These are phyloP conservation scores for Roridomyces roridus DNA, from an alignment of 768 basidiomycete species.

Conservation along the genomic window DNA sequence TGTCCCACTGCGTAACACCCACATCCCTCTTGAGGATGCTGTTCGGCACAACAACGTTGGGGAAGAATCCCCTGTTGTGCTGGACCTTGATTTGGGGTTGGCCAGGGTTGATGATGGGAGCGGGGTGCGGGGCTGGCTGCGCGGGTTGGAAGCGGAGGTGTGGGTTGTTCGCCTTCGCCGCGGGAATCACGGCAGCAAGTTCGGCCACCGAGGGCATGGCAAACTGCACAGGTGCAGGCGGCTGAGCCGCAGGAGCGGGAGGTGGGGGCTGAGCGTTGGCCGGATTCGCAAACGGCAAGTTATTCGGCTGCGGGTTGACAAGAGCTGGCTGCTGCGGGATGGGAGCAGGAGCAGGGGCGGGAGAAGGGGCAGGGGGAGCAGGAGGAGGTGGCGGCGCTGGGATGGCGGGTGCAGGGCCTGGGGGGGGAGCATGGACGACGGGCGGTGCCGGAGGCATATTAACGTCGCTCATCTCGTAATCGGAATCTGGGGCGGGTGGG, in stretches of 20 bases:
- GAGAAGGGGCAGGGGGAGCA: no score
- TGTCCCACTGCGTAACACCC: background rate
- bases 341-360: no score
- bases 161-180: background rate
- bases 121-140: background rate
- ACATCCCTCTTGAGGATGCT: background rate
- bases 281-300: no score
- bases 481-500: no score
- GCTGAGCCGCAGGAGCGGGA: background rate
- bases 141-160: background rate
- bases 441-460: no score
- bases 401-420: no score
- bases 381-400: no score
- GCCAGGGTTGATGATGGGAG: background rate
- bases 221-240: background rate
- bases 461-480: no score
- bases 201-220: background rate
- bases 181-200: background rate
- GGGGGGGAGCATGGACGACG: no score
- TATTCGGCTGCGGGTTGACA: no score
- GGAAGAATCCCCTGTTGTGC: background rate
- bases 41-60: background rate
- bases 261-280: background rate
- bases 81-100: background rate
- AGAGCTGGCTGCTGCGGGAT: background rate